These are phyloP conservation scores for Fraxinus baroniana DNA, from an alignment of 305 asterid genomes.

Conservation along the genomic window DNA sequence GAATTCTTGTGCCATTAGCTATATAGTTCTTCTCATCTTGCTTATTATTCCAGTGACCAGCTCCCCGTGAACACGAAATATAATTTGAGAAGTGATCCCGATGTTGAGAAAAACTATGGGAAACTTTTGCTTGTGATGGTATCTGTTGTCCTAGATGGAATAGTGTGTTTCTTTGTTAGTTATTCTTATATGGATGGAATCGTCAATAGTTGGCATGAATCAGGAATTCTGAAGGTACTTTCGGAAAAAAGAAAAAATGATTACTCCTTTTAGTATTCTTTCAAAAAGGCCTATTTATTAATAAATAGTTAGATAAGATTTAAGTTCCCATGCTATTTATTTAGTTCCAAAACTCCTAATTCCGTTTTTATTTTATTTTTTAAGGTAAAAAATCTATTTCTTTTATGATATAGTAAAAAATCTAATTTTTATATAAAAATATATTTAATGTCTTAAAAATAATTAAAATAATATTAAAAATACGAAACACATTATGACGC, in stretches of 20 bases:
- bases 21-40: conserved; percentile 12
- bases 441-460: too few relatives aligned
- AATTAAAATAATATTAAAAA: too few relatives aligned
- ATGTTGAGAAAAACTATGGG: conserved; percentile 95
- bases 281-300: too few relatives aligned
- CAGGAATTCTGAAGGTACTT: conserved; percentile 86
- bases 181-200: conserved; percentile 99
- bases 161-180: conserved; percentile 96
- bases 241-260: background rate
- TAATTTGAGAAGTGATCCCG: conserved; percentile 97
- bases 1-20: background rate
- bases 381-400: too few relatives aligned
- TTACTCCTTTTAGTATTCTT: background rate
- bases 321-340: too few relatives aligned
- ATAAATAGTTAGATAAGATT: too few relatives aligned
- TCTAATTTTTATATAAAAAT: too few relatives aligned
- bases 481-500: too few relatives aligned
- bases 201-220: conserved; percentile 97
- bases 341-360: too few relatives aligned
- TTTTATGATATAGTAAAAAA: too few relatives aligned
- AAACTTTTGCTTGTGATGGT: conserved; percentile 96
- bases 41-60: conserved; percentile 68
- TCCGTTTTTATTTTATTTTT: too few relatives aligned
- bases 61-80: conserved; percentile 98
- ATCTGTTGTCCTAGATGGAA: conserved; percentile 94